Percentiles rank a stretch among this genome's conserved stretches.
These are phyloP conservation scores for Nematocida sp. DNA, from an alignment of 371 early-diverging fungal species.

Conservation along the genomic window DNA sequence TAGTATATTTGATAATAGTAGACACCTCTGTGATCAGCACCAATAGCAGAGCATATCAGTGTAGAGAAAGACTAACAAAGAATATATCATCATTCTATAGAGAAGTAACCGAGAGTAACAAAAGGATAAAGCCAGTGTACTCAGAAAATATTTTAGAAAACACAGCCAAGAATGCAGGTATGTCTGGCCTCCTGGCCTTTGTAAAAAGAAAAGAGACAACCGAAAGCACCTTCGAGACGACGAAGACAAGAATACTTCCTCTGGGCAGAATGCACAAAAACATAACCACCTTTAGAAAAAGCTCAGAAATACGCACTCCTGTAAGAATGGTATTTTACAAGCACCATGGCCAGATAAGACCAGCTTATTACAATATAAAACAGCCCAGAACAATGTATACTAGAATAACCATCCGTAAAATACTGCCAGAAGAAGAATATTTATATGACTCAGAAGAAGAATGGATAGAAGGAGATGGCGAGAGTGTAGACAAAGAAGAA, in stretches of 20 bases:
- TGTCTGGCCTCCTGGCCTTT: neutral
- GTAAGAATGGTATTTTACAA: constrained; percentile 38
- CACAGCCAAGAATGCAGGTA: neutral
- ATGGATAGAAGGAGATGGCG: constrained; percentile 50
- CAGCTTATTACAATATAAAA: constrained; percentile 6
- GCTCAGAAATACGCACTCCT: constrained; percentile 28
- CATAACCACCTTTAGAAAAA: neutral
- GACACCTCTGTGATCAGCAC: neutral
- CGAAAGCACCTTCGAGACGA: neutral
- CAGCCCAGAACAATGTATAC: neutral
- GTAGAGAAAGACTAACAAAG: neutral
- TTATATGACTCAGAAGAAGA: constrained; percentile 50
- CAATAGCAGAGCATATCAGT: neutral
- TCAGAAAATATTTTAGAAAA: constrained; percentile 18
- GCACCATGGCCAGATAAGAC: constrained; percentile 37
- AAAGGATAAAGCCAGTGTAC: neutral
- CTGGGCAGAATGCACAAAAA: constrained; percentile 19
- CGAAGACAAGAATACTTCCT: neutral
- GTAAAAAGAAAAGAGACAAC: neutral
- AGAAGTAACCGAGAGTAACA: neutral
- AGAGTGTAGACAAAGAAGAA: constrained; percentile 35
- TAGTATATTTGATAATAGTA: neutral
- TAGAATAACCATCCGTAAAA: neutral
- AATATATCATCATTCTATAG: neutral
- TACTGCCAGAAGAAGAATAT: constrained; percentile 34